Conservation (phyloP, 257 asterid genomes). For the Jasminum sambac region DNA sequence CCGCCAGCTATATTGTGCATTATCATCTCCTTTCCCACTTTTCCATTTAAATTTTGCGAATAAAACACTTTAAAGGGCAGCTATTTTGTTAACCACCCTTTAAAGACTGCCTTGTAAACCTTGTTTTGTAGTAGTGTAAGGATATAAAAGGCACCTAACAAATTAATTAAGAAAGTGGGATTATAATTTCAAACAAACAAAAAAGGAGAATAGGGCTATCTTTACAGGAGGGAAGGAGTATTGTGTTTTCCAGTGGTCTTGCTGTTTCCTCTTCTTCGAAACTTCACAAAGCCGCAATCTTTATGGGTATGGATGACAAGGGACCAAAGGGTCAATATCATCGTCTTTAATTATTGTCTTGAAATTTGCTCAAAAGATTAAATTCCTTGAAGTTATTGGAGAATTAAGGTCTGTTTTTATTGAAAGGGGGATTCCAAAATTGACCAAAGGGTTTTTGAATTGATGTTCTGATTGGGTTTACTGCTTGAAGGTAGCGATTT, state of each 20-base stretch:
- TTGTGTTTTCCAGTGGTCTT: slow-evolving; percentile 20
- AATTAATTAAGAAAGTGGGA: too few species aligned
- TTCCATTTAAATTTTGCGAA: too few species aligned
- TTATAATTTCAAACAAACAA: too few species aligned
- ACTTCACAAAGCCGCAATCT: slow-evolving; percentile 26
- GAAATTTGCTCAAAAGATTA: slow-evolving; percentile 17
- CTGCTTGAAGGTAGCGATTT: slow-evolving; percentile 13
- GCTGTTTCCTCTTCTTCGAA: slow-evolving; percentile 19
- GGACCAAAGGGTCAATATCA: slow-evolving; percentile 30
- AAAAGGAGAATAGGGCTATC: too few species aligned
- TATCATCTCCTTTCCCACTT: too few species aligned
- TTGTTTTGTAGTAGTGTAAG: too few species aligned
- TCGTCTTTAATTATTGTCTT: slow-evolving; percentile 28
- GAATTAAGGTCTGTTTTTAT: slow-evolving; percentile 10
- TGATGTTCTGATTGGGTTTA: slow-evolving; percentile 21
- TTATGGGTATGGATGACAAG: slow-evolving; percentile 17
- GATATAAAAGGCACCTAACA: too few species aligned
- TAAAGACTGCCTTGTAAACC: too few species aligned
- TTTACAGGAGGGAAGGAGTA: too few species aligned
- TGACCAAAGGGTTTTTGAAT: not conserved
- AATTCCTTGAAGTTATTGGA: not conserved
- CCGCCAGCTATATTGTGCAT: too few species aligned
- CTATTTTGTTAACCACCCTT: too few species aligned
- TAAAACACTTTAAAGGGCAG: too few species aligned
- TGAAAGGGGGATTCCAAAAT: slow-evolving; percentile 5